These are phyloP conservation scores for Hippophae gyantsensis DNA, from an alignment of 306 rosid species.

Conservation along the genomic window DNA sequence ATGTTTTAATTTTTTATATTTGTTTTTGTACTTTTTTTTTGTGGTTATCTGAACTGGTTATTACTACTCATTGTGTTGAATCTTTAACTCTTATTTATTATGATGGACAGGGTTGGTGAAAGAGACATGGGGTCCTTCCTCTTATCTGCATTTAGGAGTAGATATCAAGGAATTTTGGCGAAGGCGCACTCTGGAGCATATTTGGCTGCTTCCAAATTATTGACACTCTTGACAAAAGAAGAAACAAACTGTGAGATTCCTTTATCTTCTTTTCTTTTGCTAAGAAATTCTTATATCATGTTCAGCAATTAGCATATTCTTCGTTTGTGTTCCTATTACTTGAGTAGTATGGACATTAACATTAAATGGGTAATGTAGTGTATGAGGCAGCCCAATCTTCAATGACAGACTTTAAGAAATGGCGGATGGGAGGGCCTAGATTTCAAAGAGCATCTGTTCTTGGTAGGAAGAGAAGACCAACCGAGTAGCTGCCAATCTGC, in stretches of 20 bases:
- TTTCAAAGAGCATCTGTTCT: conserved; percentile 71
- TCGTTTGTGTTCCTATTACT: conserved; percentile 7
- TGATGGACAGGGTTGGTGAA: conserved; percentile 60
- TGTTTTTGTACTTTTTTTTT: too few species aligned
- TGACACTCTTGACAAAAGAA: conserved; percentile 61
- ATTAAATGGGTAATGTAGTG: conserved; percentile 35
- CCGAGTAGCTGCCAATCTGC: conserved; percentile 28
- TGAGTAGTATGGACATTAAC: conserved; percentile 1
- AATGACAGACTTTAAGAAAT: conserved; percentile 78
- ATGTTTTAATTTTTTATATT: too few species aligned
- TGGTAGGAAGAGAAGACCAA: conserved; percentile 69
- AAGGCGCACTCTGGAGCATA: conserved; percentile 76
- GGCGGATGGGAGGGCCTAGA: conserved; percentile 94
- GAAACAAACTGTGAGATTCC: conserved; percentile 62
- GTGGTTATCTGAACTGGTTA: not conserved
- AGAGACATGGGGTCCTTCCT: conserved; percentile 74
- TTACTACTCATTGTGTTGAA: not conserved
- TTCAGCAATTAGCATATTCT: conserved; percentile 3
- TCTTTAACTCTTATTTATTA: conserved; percentile 8
- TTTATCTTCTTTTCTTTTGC: not conserved
- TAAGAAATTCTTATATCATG: conserved; percentile 3
- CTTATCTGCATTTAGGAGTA: conserved; percentile 74
- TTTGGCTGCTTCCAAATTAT: conserved; percentile 57
- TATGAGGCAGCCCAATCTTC: conserved; percentile 89
- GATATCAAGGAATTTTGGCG: conserved; percentile 84